These are phyloP conservation scores for Volvariella surrecta DNA, from an alignment of 1,284 basidiomycete species.

Conservation along the genomic window DNA sequence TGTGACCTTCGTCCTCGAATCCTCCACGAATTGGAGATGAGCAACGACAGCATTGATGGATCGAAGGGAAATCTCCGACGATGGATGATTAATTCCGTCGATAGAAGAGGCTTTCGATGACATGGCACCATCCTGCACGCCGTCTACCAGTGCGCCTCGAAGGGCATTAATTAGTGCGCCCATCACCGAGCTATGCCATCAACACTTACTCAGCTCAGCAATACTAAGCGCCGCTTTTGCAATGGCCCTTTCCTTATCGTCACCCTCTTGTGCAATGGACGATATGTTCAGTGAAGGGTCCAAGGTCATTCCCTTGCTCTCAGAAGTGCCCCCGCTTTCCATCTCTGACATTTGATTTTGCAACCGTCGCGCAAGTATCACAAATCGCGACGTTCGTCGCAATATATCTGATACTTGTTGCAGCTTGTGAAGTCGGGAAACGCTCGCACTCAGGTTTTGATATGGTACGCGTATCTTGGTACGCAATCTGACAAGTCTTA, in stretches of 20 bases:
- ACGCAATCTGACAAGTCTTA: constrained; percentile 48
- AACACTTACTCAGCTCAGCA: constrained; percentile 71
- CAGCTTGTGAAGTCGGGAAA: constrained; percentile 65
- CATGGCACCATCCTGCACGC: background rate
- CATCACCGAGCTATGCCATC: background rate
- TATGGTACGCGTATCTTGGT: constrained; percentile 81
- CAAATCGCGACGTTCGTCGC: constrained; percentile 74
- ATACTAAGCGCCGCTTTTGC: constrained; percentile 88
- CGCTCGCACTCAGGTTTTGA: constrained; percentile 59
- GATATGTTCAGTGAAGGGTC: background rate
- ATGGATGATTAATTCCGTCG: background rate
- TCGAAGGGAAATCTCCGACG: constrained; percentile 45
- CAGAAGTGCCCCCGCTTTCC: constrained; percentile 18
- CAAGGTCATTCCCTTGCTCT: constrained; percentile 11
- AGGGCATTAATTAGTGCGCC: too few species aligned
- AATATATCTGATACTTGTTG: constrained; percentile 80
- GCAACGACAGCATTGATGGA: constrained; percentile 63
- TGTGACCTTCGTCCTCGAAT: constrained; percentile 60
- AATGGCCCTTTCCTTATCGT: constrained; percentile 78
- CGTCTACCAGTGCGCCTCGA: background rate
- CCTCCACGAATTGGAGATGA: constrained; percentile 65
- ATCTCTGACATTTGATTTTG: constrained; percentile 75
- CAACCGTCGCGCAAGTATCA: constrained; percentile 71
- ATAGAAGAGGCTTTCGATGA: background rate
- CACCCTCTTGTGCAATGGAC: constrained; percentile 30